A percentile compares a stretch with the other conserved stretches of the same genome.
These are phyloP conservation scores for Dictyostelium intermedium DNA, from an alignment of 78 protist species.

Conservation along the genomic window DNA sequence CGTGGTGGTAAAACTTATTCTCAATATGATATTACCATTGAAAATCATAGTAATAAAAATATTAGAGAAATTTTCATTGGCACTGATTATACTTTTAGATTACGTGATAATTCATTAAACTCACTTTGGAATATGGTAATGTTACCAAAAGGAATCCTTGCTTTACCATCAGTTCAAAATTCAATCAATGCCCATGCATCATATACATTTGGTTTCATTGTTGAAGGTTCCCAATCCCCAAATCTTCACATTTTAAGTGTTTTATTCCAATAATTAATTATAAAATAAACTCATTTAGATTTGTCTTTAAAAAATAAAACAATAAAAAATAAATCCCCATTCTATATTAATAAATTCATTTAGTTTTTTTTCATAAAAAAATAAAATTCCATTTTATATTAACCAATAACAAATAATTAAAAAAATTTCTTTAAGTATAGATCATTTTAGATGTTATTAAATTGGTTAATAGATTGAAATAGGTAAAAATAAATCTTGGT, in stretches of 20 bases:
- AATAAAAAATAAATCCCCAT: too few species aligned
- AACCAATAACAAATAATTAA: too few species aligned
- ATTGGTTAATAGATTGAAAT: too few species aligned
- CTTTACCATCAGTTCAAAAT: background rate
- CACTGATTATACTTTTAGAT: constrained; percentile 7
- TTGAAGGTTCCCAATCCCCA: background rate
- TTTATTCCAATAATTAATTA: background rate
- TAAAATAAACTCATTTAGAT: too few species aligned
- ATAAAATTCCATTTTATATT: too few species aligned
- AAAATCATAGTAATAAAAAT: background rate
- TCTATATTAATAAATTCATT: too few species aligned
- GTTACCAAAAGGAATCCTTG: background rate
- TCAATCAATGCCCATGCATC: constrained; percentile 15
- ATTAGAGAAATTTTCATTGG: constrained; percentile 14
- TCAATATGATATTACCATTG: background rate
- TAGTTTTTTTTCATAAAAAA: too few species aligned
- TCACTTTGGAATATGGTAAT: constrained; percentile 22
- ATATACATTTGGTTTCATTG: constrained; percentile 22
- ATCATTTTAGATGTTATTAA: too few species aligned
- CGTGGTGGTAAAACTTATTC: constrained; percentile 18
- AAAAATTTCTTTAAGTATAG: too few species aligned
- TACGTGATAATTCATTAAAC: background rate
- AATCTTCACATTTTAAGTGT: background rate
- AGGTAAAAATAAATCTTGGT: too few species aligned
- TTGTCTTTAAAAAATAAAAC: too few species aligned